phyloP scores from a whole-genome alignment of 495 filamentous ascomycete species.

The Aspergillus kassunensis region DNA sequence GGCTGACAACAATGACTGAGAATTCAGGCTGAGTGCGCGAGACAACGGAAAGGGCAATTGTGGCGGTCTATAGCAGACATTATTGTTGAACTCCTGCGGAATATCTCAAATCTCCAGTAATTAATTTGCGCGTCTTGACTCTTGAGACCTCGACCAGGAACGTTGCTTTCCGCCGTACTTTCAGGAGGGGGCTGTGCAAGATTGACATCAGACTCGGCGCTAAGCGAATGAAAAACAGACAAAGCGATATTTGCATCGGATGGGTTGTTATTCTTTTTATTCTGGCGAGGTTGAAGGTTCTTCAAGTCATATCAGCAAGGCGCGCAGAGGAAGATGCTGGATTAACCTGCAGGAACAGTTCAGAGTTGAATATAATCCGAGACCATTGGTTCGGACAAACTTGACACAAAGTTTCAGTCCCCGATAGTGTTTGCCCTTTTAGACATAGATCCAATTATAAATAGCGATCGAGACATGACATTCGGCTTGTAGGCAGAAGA shows the following conservation, averaged over 20 bases:
- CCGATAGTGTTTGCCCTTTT: not conserved
- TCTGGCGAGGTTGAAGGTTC: not conserved
- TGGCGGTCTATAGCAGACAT: not conserved
- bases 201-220: not conserved
- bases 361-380: not conserved
- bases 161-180: not conserved
- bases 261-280: not conserved
- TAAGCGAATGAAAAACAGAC: not conserved
- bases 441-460: not conserved
- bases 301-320: not conserved
- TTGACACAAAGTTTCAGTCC: not conserved
- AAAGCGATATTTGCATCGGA: not conserved
- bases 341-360: not conserved
- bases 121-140: not conserved
- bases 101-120: not conserved
- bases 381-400: too few species aligned
- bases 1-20: not conserved
- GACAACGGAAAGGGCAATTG: not conserved
- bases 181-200: conserved; percentile 8
- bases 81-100: not conserved
- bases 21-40: not conserved
- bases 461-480: conserved; percentile 1
- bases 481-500: not conserved
- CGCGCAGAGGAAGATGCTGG: not conserved
- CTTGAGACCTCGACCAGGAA: not conserved